A percentile compares a stretch with the other conserved stretches of the same genome.
Conservation (phyloP, 768 basidiomycete genomes). For the Calocera cornea region DNA sequence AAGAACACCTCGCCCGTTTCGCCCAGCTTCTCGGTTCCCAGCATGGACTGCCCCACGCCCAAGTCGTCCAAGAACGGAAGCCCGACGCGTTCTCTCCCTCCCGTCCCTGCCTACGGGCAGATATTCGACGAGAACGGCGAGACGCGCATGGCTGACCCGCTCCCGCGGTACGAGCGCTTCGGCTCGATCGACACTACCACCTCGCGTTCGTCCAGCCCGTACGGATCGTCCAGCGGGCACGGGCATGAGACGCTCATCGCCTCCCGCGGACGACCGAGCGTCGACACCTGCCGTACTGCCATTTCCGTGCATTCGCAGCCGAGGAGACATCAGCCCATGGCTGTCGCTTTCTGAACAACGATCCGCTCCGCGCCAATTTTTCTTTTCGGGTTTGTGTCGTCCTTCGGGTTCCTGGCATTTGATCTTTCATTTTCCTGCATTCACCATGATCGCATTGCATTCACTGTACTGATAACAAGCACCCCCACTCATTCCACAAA, state of each 20-base stretch:
- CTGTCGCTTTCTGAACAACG: not conserved
- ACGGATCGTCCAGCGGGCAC: not conserved
- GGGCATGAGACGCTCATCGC: not conserved
- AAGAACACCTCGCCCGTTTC: not conserved
- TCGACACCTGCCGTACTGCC: not conserved
- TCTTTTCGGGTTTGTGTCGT: not conserved
- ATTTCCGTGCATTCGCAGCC: not conserved
- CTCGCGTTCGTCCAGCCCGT: not conserved
- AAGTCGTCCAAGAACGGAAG: not conserved
- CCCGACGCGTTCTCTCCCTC: not conserved
- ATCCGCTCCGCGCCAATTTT: not conserved
- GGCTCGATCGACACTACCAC: not conserved
- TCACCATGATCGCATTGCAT: not conserved
- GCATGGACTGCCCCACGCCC: not conserved
- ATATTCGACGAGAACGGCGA: constrained; percentile 2
- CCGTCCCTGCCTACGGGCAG: not conserved
- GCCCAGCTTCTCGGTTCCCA: not conserved
- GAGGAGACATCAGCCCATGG: not conserved
- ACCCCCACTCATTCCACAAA: not conserved
- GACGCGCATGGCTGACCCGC: not conserved
- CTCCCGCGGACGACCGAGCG: not conserved
- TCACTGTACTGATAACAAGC: not conserved
- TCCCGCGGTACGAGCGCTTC: not conserved
- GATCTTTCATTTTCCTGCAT: not conserved
- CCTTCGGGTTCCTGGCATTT: not conserved